Percentiles rank a stretch among this genome's conserved stretches.
Evolutionary conservation across 805 yeast genomes (phyloP).

Genomic region (Nakazawaea wickerhamii): DNA sequence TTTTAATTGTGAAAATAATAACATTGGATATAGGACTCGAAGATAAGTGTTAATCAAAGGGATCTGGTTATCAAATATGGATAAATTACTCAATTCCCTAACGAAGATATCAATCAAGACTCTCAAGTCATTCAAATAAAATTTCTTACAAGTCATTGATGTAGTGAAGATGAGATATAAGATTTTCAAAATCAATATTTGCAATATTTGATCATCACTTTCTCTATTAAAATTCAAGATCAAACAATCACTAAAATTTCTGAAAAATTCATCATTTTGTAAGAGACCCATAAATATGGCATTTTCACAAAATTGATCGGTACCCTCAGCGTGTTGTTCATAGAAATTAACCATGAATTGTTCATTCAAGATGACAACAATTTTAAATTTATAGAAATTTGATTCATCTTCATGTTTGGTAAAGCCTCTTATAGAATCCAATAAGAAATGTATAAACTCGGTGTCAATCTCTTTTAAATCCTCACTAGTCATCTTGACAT

Average conservation of each 20-base stretch:
- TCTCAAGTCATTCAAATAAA: constrained; percentile 79
- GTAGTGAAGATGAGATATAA: constrained; percentile 70
- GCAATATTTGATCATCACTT: constrained; percentile 55
- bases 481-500: constrained; percentile 35
- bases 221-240: constrained; percentile 76
- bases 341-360: constrained; percentile 69
- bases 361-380: constrained; percentile 74
- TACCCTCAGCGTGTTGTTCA: constrained; percentile 17
- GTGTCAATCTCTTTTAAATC: constrained; percentile 38
- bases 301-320: constrained; percentile 24
- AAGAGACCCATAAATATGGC: constrained; percentile 54
- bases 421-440: constrained; percentile 36
- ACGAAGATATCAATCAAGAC: constrained; percentile 80
- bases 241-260: constrained; percentile 60
- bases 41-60: constrained; percentile 63
- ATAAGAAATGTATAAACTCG: constrained; percentile 42
- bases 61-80: constrained; percentile 46
- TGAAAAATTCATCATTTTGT: constrained; percentile 35
- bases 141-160: constrained; percentile 54
- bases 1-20: constrained; percentile 58
- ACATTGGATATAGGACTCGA: constrained; percentile 66
- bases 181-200: constrained; percentile 73
- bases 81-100: constrained; percentile 69
- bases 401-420: constrained; percentile 47
- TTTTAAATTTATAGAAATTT: constrained; percentile 63